Evolutionary conservation across 257 asterid species (phyloP), one percentile per base, ranked within the genome.

Genomic region (Solanum pinnatisectum): DNA sequence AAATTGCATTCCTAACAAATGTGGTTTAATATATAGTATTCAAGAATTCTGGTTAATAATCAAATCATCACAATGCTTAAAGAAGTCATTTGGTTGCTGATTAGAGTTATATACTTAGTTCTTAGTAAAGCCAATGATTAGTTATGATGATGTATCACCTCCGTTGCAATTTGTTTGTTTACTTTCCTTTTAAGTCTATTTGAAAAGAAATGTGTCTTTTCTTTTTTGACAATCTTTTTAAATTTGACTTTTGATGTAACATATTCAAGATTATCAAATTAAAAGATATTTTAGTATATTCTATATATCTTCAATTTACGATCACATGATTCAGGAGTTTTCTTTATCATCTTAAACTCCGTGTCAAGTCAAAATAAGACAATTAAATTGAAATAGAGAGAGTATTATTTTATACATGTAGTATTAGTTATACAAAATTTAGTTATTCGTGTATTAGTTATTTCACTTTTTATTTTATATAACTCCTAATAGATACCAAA

Each of bases 311-410:
- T 65, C 0, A 10, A 65, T 65, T 10, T 65, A n/a, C 10, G 3
- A 25, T 65, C 15, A 65, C 15, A 11, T 20, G 3, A 63, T 63
- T 63, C 7, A 9, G 4, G 13, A 65, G 2, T 10, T 2, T 65
- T 65, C 3, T 65, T 27, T 65, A n/a, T 3, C 15, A 59, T n/a
- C 4, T 67, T 67, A 67, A 67, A 67, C 0, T 12, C 0, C 2
- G 0, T 27, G 1, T 13, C 3, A 27, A 25, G 0, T 6, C 0
- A 27, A 67, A 27, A 67, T 6, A 13, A 0, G 32, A 63, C 15
- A 63, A 23, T 22, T 10, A 23, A 10, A 0, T 23, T 63, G 3
- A 63, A 2, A 12, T 1, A 14, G 0, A 25, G 1, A 25, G 1
- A 67, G 2, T 67, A 67, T 67, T 60, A 60, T 0, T 49, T 14